These are phyloP conservation scores for Ophiostoma sp. DNA, from an alignment of 2,329 filamentous ascomycete genomes.

Conservation along the genomic window DNA sequence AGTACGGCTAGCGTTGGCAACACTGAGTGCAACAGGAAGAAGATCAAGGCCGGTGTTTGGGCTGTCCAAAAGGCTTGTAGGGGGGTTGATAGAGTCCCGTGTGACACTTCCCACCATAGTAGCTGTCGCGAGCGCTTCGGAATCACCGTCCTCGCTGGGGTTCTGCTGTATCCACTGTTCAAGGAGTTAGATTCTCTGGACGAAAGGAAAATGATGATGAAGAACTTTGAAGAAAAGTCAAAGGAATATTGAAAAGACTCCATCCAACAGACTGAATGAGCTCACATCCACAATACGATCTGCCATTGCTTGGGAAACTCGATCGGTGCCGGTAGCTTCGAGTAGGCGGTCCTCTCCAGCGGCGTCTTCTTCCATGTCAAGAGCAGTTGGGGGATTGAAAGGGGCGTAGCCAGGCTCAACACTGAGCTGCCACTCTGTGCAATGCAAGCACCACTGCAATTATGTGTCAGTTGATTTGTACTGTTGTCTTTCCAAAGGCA, in stretches of 20 bases:
- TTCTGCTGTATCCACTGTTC: constrained; percentile 27
- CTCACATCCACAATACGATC: neutral
- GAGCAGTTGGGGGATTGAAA: constrained; percentile 26
- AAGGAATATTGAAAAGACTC: too few relatives aligned
- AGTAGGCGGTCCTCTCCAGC: constrained; percentile 20
- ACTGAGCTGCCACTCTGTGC: constrained; percentile 33
- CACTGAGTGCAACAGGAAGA: constrained; percentile 25
- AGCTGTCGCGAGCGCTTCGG: constrained; percentile 17
- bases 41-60: constrained; percentile 3
- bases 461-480: neutral
- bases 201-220: too few relatives aligned
- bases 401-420: constrained; percentile 29
- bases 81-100: constrained; percentile 15
- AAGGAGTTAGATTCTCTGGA: neutral
- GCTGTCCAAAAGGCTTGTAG: constrained; percentile 21
- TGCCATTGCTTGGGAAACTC: neutral
- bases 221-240: too few relatives aligned
- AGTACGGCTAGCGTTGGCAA: constrained; percentile 13
- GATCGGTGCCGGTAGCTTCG: neutral
- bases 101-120: constrained; percentile 19
- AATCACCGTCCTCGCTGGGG: constrained; percentile 24
- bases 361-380: constrained; percentile 17
- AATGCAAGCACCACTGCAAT: constrained; percentile 35
- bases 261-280: too few relatives aligned
- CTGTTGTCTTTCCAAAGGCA: neutral